Base-by-base conservation (phyloP, 2,329 filamentous ascomycete genomes). In the Colletotrichum noveboracense region DNA sequence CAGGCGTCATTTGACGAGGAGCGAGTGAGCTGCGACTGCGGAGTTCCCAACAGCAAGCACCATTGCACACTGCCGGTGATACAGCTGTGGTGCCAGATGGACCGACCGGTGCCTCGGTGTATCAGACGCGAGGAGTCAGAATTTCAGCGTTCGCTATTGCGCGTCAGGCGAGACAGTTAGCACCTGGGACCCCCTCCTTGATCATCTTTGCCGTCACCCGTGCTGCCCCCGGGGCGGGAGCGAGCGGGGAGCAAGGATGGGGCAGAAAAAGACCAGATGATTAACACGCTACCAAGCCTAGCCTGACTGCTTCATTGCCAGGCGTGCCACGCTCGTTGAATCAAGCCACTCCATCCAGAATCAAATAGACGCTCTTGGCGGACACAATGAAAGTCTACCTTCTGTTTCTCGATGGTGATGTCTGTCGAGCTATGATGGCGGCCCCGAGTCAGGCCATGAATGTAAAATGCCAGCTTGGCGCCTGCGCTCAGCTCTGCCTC, bases 41-140 rank as follows among this genome's bases (percentile, higher is more conserved):
- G 36, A 65, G 34, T 48, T 66, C 24, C 16, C 38, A 21, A 66
- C 21, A 30, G 18, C 16, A 43, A 28, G 26, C 21, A 56, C 48
- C 32, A 56, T 61, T 69, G 58, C 18, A 67, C 62, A 72, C 64
- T 60, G 26, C 48, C 64, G 43, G 70, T 76, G 74, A 66, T 36
- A 65, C 70, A 74, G 26, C n/a, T 43, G 70, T 65, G 48, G 70
- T 68, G 70, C 58, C 64, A 76, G 74, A 76, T 52, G 30, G 70
- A 52, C 70, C 74, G 70, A 71, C 64, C 58, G 30, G 58, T 69
- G 58, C 69, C 60, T 56, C 69, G 69, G 73, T 60, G 70, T 71
- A 48, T 48, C 74, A 74, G 70, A 74, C 64, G 66, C 30, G 58
- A 52, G 43, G 24, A 62, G 36, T 32, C 34, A 60, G 36, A 55